phyloP scores from a whole-genome alignment of 768 basidiomycete genomes.

The Cubamyces sp. region DNA sequence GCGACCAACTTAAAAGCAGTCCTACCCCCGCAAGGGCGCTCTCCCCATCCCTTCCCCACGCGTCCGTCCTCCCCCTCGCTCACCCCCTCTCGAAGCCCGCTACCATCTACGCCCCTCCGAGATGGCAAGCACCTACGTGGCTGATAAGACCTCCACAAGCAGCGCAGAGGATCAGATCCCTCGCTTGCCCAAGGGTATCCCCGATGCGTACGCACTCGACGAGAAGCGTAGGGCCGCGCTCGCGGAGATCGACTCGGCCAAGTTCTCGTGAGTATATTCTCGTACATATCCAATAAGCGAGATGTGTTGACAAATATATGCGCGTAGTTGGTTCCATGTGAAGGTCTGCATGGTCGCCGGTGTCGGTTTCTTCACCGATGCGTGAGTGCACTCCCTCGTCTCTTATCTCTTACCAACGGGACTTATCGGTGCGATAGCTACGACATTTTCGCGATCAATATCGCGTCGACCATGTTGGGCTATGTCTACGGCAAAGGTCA shows the following conservation, averaged over 20 bases:
- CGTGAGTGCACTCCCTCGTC: slow-evolving; percentile 20
- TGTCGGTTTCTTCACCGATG: slow-evolving; percentile 86
- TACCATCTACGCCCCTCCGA: slow-evolving; percentile 20
- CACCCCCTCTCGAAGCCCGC: slow-evolving; percentile 1
- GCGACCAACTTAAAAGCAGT: slow-evolving; percentile 17
- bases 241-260: slow-evolving; percentile 84
- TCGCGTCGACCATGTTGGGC: slow-evolving; percentile 81
- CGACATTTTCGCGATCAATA: slow-evolving; percentile 90
- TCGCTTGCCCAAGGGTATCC: slow-evolving; percentile 9
- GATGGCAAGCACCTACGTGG: slow-evolving; percentile 26
- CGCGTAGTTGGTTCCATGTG: slow-evolving; percentile 77
- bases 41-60: slow-evolving; percentile 19
- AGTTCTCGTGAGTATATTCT: slow-evolving; percentile 66
- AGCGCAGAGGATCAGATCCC: slow-evolving; percentile 20
- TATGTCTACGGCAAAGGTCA: slow-evolving; percentile 65
- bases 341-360: slow-evolving; percentile 64
- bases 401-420: background rate
- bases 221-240: slow-evolving; percentile 81
- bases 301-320: background rate
- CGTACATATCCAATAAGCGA: background rate
- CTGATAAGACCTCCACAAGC: slow-evolving; percentile 27
- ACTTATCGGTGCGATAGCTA: slow-evolving; percentile 45
- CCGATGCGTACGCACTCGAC: slow-evolving; percentile 50
- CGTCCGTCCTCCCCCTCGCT: slow-evolving; percentile 1
- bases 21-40: slow-evolving; percentile 1